Evolutionary conservation across 1,139 yeast genomes (phyloP).

Genomic region (Magnusiomyces clavatus): DNA sequence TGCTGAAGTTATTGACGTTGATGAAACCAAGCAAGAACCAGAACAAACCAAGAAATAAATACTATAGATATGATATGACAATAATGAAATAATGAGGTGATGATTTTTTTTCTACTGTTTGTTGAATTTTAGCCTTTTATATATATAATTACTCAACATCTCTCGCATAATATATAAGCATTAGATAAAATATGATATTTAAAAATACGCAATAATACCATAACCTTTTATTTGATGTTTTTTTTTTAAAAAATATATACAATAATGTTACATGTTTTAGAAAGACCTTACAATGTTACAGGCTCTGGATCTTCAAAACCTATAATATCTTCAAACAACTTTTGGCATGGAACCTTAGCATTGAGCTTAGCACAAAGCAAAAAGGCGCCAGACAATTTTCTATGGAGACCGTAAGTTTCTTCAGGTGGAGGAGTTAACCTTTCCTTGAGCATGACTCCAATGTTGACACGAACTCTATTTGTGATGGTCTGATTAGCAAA

Average conservation of each 20-base stretch:
- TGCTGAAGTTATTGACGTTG: conserved; percentile 8
- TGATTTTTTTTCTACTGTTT: too few relatives aligned
- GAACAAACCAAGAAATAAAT: too few relatives aligned
- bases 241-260: not conserved
- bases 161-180: too few relatives aligned
- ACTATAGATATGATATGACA: too few relatives aligned
- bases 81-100: too few relatives aligned
- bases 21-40: not conserved
- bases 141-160: too few relatives aligned
- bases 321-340: conserved; percentile 66
- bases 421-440: conserved; percentile 97
- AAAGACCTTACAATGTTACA: not conserved
- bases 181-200: too few relatives aligned
- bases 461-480: conserved; percentile 79
- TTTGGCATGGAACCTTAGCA: conserved; percentile 77
- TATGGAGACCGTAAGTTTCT: conserved; percentile 89
- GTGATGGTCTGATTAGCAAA: conserved; percentile 85
- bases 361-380: conserved; percentile 78
- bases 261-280: not conserved
- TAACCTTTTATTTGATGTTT: not conserved
- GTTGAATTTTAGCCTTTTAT: too few relatives aligned
- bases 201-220: too few relatives aligned
- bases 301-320: conserved; percentile 36
- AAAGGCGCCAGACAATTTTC: conserved; percentile 92
- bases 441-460: conserved; percentile 82